Evolutionary conservation across 345 rosid genomes (phyloP), one percentile per base, ranked within the genome.

Genomic region (Brassica juncea): DNA sequence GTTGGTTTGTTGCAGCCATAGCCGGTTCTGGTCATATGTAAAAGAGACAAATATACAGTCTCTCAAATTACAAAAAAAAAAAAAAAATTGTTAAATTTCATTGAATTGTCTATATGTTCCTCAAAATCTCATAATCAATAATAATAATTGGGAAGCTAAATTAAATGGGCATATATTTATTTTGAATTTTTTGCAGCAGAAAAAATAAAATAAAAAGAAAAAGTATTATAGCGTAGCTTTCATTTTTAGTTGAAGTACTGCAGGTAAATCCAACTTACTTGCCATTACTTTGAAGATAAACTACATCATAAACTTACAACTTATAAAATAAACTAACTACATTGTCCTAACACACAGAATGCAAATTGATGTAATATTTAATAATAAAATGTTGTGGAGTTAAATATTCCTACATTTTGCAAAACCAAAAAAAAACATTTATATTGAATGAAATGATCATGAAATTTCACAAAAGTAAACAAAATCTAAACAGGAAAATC

Each of bases 231-330:
- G 60, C 28, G 49, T 65, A 63, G 35, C 16, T 63, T 31, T 63
- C 15, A 16, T 8, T 34, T 35, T 15, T 16, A 34, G 49, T 19
- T 35, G 25, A 66, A 66, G 30, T 35, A 35, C 6, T 65, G 25
- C 25, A 23, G 69, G 21, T 65, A 8, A 65, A 65, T 28, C 34
- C 37, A 61, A 12, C 66, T 60, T 60, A 60, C n/a, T 32, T 63
- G 15, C 68, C 25, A 15, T 32, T 64, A 64, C 69, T 15, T 65
- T 8, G 69, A 35, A 65, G 69, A 16, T 64, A 32, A 15, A 64
- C 11, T 19, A 19, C 27, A 8, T 65, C 52, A 66, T 19, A 35
- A 34, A 35, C 47, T 64, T 64, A n/a, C 11, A 15, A 7, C 25
- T 63, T 21, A 34, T 34, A 32, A 34, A 34, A 65, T 19, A 65